Evolutionary conservation across 139 green algal species (phyloP).

Genomic region (Mychonastes homosphaera): DNA sequence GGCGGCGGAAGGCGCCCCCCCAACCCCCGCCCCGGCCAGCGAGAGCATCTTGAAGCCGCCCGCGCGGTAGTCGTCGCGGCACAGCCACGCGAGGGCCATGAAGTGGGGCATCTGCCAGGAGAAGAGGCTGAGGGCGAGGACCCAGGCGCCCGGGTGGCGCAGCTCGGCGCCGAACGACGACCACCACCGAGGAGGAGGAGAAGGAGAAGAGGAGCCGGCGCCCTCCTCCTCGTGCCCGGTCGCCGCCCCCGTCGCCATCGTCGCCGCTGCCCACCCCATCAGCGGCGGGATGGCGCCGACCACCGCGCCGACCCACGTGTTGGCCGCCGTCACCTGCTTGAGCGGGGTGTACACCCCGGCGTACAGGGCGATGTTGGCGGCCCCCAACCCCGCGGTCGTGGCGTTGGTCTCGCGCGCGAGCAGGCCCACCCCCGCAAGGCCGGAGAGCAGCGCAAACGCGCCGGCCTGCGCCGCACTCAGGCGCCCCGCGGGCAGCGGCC

Average conservation of each 20-base stretch:
- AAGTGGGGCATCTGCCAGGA: constrained; percentile 99
- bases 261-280: constrained; percentile 89
- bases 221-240: no score
- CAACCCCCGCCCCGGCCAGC: no score
- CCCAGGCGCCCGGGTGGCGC: constrained; percentile 38
- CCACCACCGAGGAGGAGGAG: no score
- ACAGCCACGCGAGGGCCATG: constrained; percentile 92
- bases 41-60: constrained; percentile 88
- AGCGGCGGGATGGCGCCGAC: constrained; percentile 95
- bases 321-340: constrained; percentile 70
- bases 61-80: constrained; percentile 72
- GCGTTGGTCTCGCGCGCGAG: constrained; percentile 72
- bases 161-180: no score
- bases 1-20: no score
- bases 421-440: constrained; percentile 52
- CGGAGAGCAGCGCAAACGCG: constrained; percentile 64
- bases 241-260: no score
- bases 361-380: constrained; percentile 92
- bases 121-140: constrained; percentile 84
- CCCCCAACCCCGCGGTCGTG: constrained; percentile 71
- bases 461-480: constrained; percentile 57
- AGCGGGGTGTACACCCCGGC: constrained; percentile 92
- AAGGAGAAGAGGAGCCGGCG: no score
- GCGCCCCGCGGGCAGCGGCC: constrained; percentile 82
- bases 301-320: constrained; percentile 93